phyloP scores from a whole-genome alignment of 1,284 basidiomycete species.

The Athelia sp. region DNA sequence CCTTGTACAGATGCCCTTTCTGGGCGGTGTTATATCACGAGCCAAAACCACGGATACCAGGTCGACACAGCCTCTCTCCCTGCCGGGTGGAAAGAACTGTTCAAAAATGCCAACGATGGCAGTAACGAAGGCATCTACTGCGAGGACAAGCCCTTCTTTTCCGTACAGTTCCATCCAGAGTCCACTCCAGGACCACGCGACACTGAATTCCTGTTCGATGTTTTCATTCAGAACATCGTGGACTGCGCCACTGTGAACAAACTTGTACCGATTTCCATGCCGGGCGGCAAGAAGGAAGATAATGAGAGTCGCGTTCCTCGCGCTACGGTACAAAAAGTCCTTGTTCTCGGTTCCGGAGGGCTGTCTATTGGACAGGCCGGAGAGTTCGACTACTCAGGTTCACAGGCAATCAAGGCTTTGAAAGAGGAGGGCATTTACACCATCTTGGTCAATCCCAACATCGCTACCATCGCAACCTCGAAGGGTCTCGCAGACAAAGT shows the following conservation, averaged over 20 bases:
- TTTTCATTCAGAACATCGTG: slow-evolving; percentile 87
- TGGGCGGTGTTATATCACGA: slow-evolving; percentile 98
- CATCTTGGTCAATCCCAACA: slow-evolving; percentile 97
- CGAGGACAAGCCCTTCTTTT: slow-evolving; percentile 91
- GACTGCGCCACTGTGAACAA: slow-evolving; percentile 71
- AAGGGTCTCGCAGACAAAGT: slow-evolving; percentile 98
- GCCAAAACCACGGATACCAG: slow-evolving; percentile 98
- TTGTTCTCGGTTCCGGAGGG: slow-evolving; percentile 97
- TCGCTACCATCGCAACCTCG: slow-evolving; percentile 98
- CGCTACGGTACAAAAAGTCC: slow-evolving; percentile 84
- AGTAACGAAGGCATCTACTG: slow-evolving; percentile 98
- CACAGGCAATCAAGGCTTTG: slow-evolving; percentile 97
- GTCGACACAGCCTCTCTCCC: slow-evolving; percentile 84
- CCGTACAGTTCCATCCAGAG: slow-evolving; percentile 99
- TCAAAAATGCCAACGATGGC: slow-evolving; percentile 95
- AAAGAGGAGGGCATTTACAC: slow-evolving; percentile 98
- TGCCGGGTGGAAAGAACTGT: slow-evolving; percentile 88
- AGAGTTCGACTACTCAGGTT: slow-evolving; percentile 99
- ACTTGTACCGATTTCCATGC: slow-evolving; percentile 77
- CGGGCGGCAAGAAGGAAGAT: slow-evolving; percentile 82
- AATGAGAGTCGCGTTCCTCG: slow-evolving; percentile 78
- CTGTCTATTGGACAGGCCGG: slow-evolving; percentile 98
- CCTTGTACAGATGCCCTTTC: slow-evolving; percentile 94
- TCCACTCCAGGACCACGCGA: slow-evolving; percentile 98
- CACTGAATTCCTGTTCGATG: slow-evolving; percentile 98